phyloP scores from a whole-genome alignment of 306 rosid species.

The Crotalaria pallida region DNA sequence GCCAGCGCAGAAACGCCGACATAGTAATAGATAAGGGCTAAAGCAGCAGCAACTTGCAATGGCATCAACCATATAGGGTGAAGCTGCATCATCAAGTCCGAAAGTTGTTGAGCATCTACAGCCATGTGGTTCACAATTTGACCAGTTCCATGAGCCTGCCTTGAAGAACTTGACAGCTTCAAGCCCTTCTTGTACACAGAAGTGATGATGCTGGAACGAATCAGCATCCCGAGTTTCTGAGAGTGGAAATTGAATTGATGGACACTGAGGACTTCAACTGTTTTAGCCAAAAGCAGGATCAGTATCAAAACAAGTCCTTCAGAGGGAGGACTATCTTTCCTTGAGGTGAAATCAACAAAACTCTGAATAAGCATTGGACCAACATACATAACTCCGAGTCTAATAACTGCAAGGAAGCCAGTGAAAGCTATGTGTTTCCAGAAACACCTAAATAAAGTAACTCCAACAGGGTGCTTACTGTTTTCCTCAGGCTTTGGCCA shows the following conservation, averaged over 20 bases:
- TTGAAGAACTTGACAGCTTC: constrained; percentile 57
- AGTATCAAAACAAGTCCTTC: constrained; percentile 63
- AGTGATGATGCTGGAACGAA: constrained; percentile 64
- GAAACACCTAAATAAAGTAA: constrained; percentile 61
- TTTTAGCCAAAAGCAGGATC: constrained; percentile 53
- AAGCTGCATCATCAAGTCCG: constrained; percentile 74
- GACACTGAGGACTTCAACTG: constrained; percentile 51
- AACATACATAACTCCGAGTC: constrained; percentile 53
- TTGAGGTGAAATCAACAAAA: constrained; percentile 62
- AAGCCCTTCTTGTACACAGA: constrained; percentile 71
- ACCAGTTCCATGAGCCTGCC: constrained; percentile 79
- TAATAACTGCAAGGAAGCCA: constrained; percentile 52
- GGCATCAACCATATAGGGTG: constrained; percentile 83
- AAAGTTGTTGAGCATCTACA: constrained; percentile 79
- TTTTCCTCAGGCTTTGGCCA: constrained; percentile 78
- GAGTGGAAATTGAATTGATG: constrained; percentile 79
- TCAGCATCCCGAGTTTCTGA: constrained; percentile 72
- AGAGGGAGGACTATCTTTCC: constrained; percentile 36
- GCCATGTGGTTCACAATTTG: constrained; percentile 90
- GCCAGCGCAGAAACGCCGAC: constrained; percentile 50
- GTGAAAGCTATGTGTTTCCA: constrained; percentile 68
- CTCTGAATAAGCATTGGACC: constrained; percentile 71
- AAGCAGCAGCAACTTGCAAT: constrained; percentile 51
- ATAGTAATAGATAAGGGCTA: constrained; percentile 48
- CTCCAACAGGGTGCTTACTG: constrained; percentile 55